Percentiles rank a stretch among this genome's conserved stretches.
Conservation (phyloP, 495 filamentous ascomycete species). For the Trichocladium antarcticum region DNA sequence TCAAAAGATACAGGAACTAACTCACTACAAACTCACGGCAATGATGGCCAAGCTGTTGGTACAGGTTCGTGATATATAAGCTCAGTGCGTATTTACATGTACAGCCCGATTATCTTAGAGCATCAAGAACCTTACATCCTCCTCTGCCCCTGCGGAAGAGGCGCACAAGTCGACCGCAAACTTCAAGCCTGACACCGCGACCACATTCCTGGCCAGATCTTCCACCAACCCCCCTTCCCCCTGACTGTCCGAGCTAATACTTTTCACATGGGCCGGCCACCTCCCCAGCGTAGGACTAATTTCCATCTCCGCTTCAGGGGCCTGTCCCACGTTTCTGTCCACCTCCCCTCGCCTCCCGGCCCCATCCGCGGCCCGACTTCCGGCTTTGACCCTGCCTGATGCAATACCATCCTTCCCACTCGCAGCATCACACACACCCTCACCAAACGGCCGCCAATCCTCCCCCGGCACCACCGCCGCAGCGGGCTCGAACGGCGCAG, state of each 20-base stretch:
- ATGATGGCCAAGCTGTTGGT: too few relatives aligned
- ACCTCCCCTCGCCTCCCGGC: not conserved
- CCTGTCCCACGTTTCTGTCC: not conserved
- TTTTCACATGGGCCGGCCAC: conserved; percentile 6
- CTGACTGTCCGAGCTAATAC: not conserved
- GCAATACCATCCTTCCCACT: too few relatives aligned
- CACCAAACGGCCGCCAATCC: conserved; percentile 4
- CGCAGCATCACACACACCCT: too few relatives aligned
- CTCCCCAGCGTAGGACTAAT: conserved; percentile 19
- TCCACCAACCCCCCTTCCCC: conserved; percentile 1
- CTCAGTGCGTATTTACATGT: too few relatives aligned
- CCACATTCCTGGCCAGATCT: conserved; percentile 1
- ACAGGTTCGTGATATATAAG: too few relatives aligned
- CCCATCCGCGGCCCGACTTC: not conserved
- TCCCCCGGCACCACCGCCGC: conserved; percentile 2
- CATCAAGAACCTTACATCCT: conserved; percentile 11
- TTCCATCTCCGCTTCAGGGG: conserved; percentile 18
- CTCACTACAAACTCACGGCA: too few relatives aligned
- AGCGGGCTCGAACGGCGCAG: not conserved
- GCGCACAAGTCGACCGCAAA: conserved; percentile 20
- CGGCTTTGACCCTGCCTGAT: too few relatives aligned
- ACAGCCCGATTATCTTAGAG: too few relatives aligned
- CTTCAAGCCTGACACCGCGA: conserved; percentile 16
- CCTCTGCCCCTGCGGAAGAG: not conserved
- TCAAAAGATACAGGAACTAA: too few relatives aligned